phyloP scores from a whole-genome alignment of 768 basidiomycete species.

The Suillus paluster region DNA sequence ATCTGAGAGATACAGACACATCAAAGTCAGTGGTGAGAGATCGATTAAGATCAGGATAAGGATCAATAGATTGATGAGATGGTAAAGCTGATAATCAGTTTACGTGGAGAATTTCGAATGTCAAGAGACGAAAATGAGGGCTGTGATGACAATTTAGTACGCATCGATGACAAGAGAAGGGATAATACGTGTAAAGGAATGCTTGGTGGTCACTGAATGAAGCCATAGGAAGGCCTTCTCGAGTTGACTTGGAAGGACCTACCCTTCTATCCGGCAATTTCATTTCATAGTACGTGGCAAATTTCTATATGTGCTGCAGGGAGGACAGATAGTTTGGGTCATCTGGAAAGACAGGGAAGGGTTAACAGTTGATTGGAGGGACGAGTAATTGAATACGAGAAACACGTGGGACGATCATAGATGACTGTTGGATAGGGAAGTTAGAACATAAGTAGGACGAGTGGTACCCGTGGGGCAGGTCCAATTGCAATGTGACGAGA shows the following conservation, averaged over 20 bases:
- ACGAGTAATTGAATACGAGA: background rate
- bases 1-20: conserved; percentile 8
- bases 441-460: conserved; percentile 5
- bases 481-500: conserved; percentile 1
- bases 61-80: conserved; percentile 13
- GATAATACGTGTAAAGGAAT: conserved; percentile 4
- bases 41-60: conserved; percentile 9
- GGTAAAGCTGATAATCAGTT: conserved; percentile 9
- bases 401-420: background rate
- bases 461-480: conserved; percentile 6
- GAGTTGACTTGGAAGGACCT: background rate
- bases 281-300: conserved; percentile 8
- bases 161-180: background rate
- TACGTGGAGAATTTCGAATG: conserved; percentile 9
- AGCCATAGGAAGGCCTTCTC: background rate
- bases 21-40: conserved; percentile 1
- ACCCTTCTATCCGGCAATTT: background rate
- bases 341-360: background rate
- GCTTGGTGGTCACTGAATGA: background rate
- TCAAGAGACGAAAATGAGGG: conserved; percentile 6
- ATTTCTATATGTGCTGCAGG: background rate
- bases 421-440: background rate
- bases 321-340: background rate
- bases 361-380: background rate
- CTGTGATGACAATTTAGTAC: background rate